A percentile compares a stretch with the other conserved stretches of the same genome.
These are phyloP conservation scores for Podospora comata DNA, from an alignment of 495 filamentous ascomycete genomes.

Conservation along the genomic window DNA sequence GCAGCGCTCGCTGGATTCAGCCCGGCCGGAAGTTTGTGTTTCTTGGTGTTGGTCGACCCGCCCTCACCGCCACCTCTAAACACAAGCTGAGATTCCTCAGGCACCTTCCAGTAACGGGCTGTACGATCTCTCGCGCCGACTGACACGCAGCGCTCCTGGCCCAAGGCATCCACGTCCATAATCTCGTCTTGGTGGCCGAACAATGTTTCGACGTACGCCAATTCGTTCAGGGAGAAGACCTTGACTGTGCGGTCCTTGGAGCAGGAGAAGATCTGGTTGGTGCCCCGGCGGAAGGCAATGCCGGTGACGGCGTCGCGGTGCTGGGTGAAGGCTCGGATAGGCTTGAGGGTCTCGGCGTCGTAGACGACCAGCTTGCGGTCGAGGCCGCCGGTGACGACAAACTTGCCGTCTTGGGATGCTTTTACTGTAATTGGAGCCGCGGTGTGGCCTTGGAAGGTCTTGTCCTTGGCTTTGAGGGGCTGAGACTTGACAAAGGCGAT, in stretches of 20 bases:
- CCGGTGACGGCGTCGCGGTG: constrained; percentile 85
- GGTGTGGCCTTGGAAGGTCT: constrained; percentile 69
- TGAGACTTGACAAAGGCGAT: constrained; percentile 64
- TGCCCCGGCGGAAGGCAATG: constrained; percentile 79
- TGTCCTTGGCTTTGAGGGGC: constrained; percentile 57
- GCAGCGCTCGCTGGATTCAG: constrained; percentile 43
- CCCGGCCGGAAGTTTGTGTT: constrained; percentile 29
- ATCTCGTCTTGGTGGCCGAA: constrained; percentile 95
- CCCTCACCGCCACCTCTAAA: constrained; percentile 76
- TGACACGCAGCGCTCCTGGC: constrained; percentile 81
- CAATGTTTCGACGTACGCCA: constrained; percentile 90
- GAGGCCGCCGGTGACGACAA: constrained; percentile 80
- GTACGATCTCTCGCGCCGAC: constrained; percentile 87
- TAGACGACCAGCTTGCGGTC: constrained; percentile 83
- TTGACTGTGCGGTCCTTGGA: constrained; percentile 77
- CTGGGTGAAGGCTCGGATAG: constrained; percentile 80
- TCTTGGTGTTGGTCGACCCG: constrained; percentile 47
- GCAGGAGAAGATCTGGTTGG: constrained; percentile 87
- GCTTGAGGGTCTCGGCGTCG: constrained; percentile 72
- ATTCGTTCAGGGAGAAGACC: constrained; percentile 72
- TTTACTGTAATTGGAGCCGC: constrained; percentile 76
- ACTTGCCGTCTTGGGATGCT: constrained; percentile 84
- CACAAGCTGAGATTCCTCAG: constrained; percentile 90
- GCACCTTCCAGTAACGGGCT: constrained; percentile 93
- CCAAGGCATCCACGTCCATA: constrained; percentile 74